Evolutionary conservation across 2,329 filamentous ascomycete species (phyloP).

Genomic region (Cladobotryum protrusum): DNA sequence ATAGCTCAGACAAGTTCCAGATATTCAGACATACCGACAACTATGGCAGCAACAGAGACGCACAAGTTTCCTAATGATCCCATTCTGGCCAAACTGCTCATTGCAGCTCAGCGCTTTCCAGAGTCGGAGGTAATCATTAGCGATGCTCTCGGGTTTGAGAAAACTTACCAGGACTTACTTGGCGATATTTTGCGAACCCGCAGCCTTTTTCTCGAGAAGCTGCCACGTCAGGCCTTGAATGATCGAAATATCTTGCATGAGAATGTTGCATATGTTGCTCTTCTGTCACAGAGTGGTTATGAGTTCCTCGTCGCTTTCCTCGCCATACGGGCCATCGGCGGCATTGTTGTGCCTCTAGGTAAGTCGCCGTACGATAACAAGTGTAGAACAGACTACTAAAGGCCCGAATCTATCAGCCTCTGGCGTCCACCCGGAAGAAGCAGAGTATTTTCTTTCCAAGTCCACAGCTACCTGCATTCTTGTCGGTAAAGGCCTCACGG

Average conservation of each 20-base stretch:
- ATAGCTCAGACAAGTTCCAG: no score
- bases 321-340: slow-evolving; percentile 14
- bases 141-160: slow-evolving; percentile 12
- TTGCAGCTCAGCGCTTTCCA: background rate
- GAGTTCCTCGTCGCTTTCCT: slow-evolving; percentile 19
- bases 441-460: slow-evolving; percentile 4
- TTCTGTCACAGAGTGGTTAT: slow-evolving; percentile 15
- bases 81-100: slow-evolving; percentile 10
- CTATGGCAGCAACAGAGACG: no score
- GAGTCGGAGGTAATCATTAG: background rate
- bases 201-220: background rate
- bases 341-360: slow-evolving; percentile 14
- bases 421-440: slow-evolving; percentile 11
- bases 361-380: background rate
- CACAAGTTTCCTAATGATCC: slow-evolving; percentile 9
- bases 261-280: slow-evolving; percentile 2
- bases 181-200: slow-evolving; percentile 13
- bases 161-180: slow-evolving; percentile 14
- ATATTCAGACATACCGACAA: no score
- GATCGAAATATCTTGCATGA: slow-evolving; percentile 5
- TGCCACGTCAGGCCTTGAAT: background rate
- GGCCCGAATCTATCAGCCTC: slow-evolving; percentile 1
- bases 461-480: slow-evolving; percentile 8
- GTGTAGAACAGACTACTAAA: background rate
- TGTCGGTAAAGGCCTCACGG: background rate